Conservation (phyloP, 2,329 filamentous ascomycete species). For the Podosphaera xanthii region DNA sequence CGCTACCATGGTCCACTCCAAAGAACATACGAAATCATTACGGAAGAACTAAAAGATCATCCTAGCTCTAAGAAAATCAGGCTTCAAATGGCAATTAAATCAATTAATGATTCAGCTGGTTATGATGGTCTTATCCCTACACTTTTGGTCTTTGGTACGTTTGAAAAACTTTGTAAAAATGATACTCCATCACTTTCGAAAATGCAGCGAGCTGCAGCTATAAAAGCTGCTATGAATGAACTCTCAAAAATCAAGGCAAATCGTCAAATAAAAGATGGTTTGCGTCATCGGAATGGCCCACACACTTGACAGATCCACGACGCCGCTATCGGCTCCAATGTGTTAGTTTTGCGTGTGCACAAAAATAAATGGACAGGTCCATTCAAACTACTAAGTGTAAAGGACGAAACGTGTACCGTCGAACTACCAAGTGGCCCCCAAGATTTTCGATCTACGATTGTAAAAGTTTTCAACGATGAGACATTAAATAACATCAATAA, state of each 20-base stretch:
- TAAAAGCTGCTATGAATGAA: slow-evolving; percentile 4
- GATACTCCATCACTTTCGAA: background rate
- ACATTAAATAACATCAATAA: background rate
- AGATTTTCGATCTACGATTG: background rate
- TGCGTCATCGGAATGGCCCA: slow-evolving; percentile 1
- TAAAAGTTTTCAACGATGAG: background rate
- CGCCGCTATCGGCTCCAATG: background rate
- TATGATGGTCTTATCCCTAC: background rate
- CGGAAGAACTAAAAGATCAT: background rate
- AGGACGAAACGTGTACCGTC: background rate
- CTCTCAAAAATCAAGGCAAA: slow-evolving; percentile 1
- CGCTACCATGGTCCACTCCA: background rate
- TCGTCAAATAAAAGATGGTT: slow-evolving; percentile 1
- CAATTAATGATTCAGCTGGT: background rate
- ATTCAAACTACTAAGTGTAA: background rate
- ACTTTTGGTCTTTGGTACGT: slow-evolving; percentile 1
- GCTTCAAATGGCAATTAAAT: background rate
- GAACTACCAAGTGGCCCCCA: background rate
- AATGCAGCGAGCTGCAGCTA: background rate
- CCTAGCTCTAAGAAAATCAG: background rate
- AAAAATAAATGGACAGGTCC: background rate
- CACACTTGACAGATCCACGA: background rate
- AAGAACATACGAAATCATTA: background rate
- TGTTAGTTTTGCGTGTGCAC: background rate
- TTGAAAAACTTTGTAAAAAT: background rate